phyloP scores from a whole-genome alignment of 2,329 filamentous ascomycete species.

The Fusarium sp. region DNA sequence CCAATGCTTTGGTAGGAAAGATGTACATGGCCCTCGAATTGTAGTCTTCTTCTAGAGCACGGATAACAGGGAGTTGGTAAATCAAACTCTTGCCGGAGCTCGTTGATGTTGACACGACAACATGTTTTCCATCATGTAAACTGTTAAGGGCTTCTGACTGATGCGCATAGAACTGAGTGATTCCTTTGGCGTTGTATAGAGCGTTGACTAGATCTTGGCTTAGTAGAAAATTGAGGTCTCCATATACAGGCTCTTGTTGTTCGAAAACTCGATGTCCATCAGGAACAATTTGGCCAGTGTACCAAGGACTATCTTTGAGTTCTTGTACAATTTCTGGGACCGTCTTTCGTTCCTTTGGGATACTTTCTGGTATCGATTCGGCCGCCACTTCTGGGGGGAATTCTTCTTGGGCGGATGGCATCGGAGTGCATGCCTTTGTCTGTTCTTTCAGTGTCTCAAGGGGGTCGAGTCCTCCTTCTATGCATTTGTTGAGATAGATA shows the following conservation, averaged over 20 bases:
- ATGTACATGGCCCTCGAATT: slow-evolving; percentile 93
- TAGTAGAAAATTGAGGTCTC: slow-evolving; percentile 84
- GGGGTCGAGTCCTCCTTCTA: slow-evolving; percentile 72
- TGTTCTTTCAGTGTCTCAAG: slow-evolving; percentile 71
- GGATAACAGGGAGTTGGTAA: slow-evolving; percentile 92
- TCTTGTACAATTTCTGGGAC: slow-evolving; percentile 89
- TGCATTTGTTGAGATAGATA: slow-evolving; percentile 79
- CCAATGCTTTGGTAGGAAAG: slow-evolving; percentile 95
- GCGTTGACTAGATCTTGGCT: slow-evolving; percentile 96
- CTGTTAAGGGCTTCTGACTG: slow-evolving; percentile 95
- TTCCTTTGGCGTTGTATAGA: slow-evolving; percentile 89
- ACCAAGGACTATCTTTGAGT: slow-evolving; percentile 86
- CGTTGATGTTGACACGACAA: slow-evolving; percentile 94
- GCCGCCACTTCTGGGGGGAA: slow-evolving; percentile 46
- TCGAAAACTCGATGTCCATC: slow-evolving; percentile 94
- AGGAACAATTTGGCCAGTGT: slow-evolving; percentile 90
- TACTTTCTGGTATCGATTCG: slow-evolving; percentile 71
- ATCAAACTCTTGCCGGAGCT: slow-evolving; percentile 98
- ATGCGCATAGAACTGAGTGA: slow-evolving; percentile 88
- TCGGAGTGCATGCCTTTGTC: slow-evolving; percentile 70
- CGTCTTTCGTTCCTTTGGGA: slow-evolving; percentile 81
- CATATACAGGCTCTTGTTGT: slow-evolving; percentile 82
- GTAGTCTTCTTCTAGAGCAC: slow-evolving; percentile 82
- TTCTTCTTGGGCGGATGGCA: slow-evolving; percentile 59
- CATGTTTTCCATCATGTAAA: slow-evolving; percentile 81